A percentile compares a stretch with the other conserved stretches of the same genome.
phyloP scores from a whole-genome alignment of 78 protist genomes.

The Anaeramoeba flamelloides region DNA sequence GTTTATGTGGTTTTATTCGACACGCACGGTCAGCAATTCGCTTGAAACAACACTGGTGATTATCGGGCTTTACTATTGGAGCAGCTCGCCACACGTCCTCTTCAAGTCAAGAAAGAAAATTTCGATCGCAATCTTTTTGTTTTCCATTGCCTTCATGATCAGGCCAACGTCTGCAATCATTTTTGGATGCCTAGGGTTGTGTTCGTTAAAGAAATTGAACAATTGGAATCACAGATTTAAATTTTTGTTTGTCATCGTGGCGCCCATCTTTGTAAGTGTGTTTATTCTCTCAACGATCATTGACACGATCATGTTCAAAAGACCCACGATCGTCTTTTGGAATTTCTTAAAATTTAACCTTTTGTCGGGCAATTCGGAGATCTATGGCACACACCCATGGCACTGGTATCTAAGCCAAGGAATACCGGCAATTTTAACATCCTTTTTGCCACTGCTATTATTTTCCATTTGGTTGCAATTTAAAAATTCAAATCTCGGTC shows the following conservation, averaged over 20 bases:
- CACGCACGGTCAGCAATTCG: not conserved
- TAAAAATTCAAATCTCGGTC: slow-evolving; percentile 2
- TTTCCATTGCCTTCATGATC: not conserved
- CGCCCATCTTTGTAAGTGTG: not conserved
- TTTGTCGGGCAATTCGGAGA: not conserved
- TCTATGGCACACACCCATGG: slow-evolving; percentile 5
- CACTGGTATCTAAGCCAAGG: not conserved
- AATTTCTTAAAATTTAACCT: slow-evolving; percentile 4
- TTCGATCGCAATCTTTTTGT: not conserved
- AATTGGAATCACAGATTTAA: not conserved
- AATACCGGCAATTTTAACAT: not conserved
- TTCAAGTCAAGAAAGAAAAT: not conserved
- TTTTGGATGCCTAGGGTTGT: not conserved
- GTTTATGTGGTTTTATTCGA: not conserved
- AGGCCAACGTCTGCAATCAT: not conserved
- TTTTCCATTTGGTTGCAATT: not conserved
- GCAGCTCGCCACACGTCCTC: too few relatives aligned
- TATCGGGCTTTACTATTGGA: not conserved
- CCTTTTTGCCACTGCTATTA: not conserved
- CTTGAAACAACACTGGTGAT: not conserved
- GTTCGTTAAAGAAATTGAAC: not conserved
- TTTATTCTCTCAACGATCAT: not conserved
- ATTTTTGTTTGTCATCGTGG: not conserved
- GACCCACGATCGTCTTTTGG: not conserved
- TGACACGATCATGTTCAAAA: not conserved